Conservation (phyloP, 2,329 filamentous ascomycete species). For the Aspergillus latus region DNA sequence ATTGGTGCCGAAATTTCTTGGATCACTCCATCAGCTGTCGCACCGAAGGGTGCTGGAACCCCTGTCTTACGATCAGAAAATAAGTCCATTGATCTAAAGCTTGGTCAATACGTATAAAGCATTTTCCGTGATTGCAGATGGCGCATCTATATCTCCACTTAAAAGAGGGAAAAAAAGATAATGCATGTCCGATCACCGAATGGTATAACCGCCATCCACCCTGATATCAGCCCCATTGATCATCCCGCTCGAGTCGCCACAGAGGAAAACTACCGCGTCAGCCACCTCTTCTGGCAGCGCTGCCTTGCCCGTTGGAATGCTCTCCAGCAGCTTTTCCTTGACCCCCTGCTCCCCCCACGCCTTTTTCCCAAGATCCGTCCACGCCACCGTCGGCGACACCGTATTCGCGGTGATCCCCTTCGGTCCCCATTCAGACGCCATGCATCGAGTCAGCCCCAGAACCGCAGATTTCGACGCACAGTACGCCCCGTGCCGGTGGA, state of each 20-base stretch:
- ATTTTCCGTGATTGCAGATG: no score
- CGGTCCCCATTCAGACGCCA: conserved; percentile 50
- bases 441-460: conserved; percentile 46
- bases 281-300: conserved; percentile 42
- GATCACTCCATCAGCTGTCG: no score
- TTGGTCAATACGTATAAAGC: no score
- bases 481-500: conserved; percentile 49
- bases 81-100: no score
- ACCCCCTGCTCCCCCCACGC: conserved; percentile 42
- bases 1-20: no score
- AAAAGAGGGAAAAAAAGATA: no score
- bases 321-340: conserved; percentile 37
- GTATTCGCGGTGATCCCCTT: conserved; percentile 49
- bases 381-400: conserved; percentile 48
- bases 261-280: conserved; percentile 41
- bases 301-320: conserved; percentile 42
- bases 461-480: conserved; percentile 51
- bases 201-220: conserved; percentile 43
- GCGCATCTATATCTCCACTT: no score
- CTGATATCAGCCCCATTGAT: conserved; percentile 44
- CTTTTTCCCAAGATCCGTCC: conserved; percentile 48
- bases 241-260: conserved; percentile 44
- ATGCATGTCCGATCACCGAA: conserved; percentile 22
- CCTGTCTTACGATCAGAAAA: no score
- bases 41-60: no score